A percentile compares a stretch with the other conserved stretches of the same genome.
Conservation (phyloP, 352 stramenopile species). For the Phytopythium helicoides region DNA sequence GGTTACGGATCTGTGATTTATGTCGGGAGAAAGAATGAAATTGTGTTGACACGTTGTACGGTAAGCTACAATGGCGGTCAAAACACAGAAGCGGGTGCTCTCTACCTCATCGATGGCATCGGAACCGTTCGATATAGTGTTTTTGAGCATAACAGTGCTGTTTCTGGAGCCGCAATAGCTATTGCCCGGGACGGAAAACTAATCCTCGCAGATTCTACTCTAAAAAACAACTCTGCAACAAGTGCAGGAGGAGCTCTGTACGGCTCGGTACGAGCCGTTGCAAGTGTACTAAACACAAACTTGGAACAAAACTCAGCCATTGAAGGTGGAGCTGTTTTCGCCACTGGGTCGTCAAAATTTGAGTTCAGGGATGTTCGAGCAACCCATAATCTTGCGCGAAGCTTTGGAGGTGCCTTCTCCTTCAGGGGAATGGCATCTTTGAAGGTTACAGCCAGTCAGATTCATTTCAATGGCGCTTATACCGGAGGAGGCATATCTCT, state of each 20-base stretch:
- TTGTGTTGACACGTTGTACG: slow-evolving; percentile 14
- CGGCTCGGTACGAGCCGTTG: slow-evolving; percentile 38
- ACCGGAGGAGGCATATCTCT: slow-evolving; percentile 48
- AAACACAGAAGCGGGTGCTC: slow-evolving; percentile 35
- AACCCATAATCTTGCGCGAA: slow-evolving; percentile 23
- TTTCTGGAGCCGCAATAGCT: slow-evolving; percentile 46
- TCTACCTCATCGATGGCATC: slow-evolving; percentile 42
- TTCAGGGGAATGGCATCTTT: slow-evolving; percentile 24
- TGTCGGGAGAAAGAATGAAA: slow-evolving; percentile 48
- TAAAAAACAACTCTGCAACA: slow-evolving; percentile 37
- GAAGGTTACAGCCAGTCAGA: slow-evolving; percentile 10
- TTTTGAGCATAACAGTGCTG: slow-evolving; percentile 41
- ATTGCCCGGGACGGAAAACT: slow-evolving; percentile 35
- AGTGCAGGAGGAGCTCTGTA: slow-evolving; percentile 44
- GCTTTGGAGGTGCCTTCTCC: slow-evolving; percentile 47
- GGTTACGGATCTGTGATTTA: slow-evolving; percentile 51
- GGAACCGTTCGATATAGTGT: slow-evolving; percentile 27
- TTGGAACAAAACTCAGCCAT: slow-evolving; percentile 37
- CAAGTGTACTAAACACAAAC: slow-evolving; percentile 20
- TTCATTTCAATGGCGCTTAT: slow-evolving; percentile 36
- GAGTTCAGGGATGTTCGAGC: slow-evolving; percentile 11
- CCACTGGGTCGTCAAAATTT: slow-evolving; percentile 33
- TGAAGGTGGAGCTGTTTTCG: slow-evolving; percentile 48
- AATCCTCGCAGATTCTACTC: slow-evolving; percentile 16
- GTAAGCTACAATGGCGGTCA: slow-evolving; percentile 33